Evolutionary conservation across 345 rosid genomes (phyloP).

Genomic region (Aquilaria yunnanensis): DNA sequence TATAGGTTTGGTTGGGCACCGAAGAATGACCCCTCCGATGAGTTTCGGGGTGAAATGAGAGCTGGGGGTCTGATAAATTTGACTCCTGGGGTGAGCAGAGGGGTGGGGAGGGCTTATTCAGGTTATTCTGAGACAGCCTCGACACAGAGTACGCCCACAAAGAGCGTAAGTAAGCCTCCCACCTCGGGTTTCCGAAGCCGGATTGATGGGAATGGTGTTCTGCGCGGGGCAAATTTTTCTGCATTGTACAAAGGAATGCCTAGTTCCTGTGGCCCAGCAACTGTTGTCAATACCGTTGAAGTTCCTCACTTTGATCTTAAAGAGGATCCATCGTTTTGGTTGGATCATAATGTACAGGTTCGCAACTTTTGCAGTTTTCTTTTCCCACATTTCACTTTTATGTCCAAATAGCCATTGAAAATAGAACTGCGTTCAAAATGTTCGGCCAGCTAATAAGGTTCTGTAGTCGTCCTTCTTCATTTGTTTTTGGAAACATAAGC

Average conservation of each 20-base stretch:
- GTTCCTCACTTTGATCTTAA: constrained; percentile 92
- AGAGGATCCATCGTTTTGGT: constrained; percentile 95
- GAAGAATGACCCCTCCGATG: constrained; percentile 37
- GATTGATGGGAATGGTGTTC: constrained; percentile 40
- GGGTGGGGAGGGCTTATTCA: constrained; percentile 34
- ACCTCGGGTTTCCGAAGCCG: constrained; percentile 49
- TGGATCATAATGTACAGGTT: constrained; percentile 99
- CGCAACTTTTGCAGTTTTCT: not conserved
- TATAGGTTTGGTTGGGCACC: constrained; percentile 70
- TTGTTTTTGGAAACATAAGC: too few relatives aligned
- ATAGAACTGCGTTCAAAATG: not conserved
- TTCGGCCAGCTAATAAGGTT: too few relatives aligned
- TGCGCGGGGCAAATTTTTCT: constrained; percentile 48
- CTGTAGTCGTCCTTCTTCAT: too few relatives aligned
- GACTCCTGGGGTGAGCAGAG: constrained; percentile 56
- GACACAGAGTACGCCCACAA: constrained; percentile 77
- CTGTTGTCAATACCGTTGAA: constrained; percentile 63
- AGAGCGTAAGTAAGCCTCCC: constrained; percentile 90
- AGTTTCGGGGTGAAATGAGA: constrained; percentile 19
- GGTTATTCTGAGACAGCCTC: constrained; percentile 54
- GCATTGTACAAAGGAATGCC: constrained; percentile 81
- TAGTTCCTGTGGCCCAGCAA: constrained; percentile 33
- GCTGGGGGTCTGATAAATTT: constrained; percentile 23
- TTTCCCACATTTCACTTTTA: not conserved
- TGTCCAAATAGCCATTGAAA: not conserved